phyloP scores from a whole-genome alignment of 306 rosid species.

The Gleditsia sinensis region DNA sequence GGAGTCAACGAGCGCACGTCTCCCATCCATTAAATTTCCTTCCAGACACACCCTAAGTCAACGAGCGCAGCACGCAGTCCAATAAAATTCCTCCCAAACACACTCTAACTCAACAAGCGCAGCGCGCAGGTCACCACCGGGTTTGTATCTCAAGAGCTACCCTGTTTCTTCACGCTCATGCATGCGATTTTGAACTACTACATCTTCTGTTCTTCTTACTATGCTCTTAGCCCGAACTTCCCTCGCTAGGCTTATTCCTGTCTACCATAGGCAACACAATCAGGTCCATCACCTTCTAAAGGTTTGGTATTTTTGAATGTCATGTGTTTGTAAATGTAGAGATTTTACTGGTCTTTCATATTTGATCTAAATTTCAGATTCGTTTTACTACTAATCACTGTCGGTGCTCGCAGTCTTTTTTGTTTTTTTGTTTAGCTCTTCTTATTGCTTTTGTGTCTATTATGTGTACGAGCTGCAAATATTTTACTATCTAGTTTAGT shows the following conservation, averaged over 20 bases:
- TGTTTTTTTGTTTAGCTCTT: not conserved
- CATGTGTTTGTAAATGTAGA: not conserved
- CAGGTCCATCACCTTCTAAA: not conserved
- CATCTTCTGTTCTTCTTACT: not conserved
- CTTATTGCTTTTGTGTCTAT: not conserved
- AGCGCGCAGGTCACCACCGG: no score
- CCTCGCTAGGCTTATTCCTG: not conserved
- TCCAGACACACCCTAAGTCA: no score
- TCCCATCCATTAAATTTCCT: no score
- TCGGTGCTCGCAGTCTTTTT: not conserved
- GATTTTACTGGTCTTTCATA: not conserved
- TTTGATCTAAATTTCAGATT: not conserved
- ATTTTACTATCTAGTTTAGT: not conserved
- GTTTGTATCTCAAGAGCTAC: no score
- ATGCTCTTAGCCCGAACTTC: not conserved
- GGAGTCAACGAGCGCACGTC: no score
- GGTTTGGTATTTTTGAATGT: not conserved
- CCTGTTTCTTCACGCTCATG: not conserved
- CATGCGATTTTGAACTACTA: not conserved
- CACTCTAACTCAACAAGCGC: not conserved
- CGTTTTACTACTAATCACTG: not conserved
- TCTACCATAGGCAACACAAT: not conserved
- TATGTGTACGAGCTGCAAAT: not conserved
- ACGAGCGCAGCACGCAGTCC: no score
- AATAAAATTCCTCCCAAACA: no score